Base-by-base conservation (phyloP, 140 eudicot genomes). In the Stevia rebaudiana region DNA sequence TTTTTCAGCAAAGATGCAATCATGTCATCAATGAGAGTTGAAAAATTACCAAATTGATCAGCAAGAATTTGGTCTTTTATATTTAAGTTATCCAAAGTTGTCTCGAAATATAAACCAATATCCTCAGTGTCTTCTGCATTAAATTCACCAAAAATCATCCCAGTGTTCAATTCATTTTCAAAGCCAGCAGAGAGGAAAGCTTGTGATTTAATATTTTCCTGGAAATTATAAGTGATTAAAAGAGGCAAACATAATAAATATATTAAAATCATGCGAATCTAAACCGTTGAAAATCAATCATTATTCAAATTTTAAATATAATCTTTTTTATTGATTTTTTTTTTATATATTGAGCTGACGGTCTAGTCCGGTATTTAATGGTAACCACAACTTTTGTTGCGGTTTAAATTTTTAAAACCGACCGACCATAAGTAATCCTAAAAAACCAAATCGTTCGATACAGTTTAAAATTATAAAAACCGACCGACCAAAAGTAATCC, bases 191-290 rank as follows among this genome's bases (percentile, higher is more conserved):
- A 65, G 35, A 73, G 69, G 57, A 58, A 49, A 75, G 70, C 51
- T 74, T 80, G 61, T 17, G 76, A 41, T 40, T 72, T 59, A 37
- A 70, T 72, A 59, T 52, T 70, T 71, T 81, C 96, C 98, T 92
- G 83, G 61, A 65, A 68, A 74, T 61, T 53, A 59, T 21, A 41
- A 18, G 51, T 37, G 30, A 70, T 50, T 22, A 55, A 54, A 62
- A 46, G 11, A 47, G 30, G 63, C 23, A 36, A 36, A 39, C 15
- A 36, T 57, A 24, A 69, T 12, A 57, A 4, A 4, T 11, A 41
- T 48, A 35, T 25, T 53, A 13, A 39, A 19, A 19, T 51, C 2
- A 16, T 63, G 23, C 1, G 21, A 52, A 72, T 43, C 36, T 71
- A 61, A 37, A 23, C 54, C 28, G 23, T n/a, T n/a, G n/a, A n/a